Evolutionary conservation across 2,329 filamentous ascomycete species (phyloP), one percentile per base, ranked within the genome.

Genomic region (Ophiostoma montium): DNA sequence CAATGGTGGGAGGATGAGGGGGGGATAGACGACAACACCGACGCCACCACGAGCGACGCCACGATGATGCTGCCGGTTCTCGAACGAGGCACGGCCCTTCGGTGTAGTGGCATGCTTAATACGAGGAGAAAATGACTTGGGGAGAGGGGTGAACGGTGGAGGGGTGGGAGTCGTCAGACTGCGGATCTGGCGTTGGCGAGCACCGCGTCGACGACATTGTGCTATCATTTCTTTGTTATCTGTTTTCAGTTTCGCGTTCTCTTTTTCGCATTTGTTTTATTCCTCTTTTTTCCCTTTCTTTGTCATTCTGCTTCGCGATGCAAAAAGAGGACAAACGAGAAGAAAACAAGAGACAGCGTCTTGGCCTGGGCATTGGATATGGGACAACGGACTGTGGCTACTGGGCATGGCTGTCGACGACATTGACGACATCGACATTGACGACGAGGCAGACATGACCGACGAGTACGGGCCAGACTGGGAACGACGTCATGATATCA

Each of bases 61-160:
- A 36, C 35, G 12, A 16, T 18, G 31, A 27, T 19, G 42, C 35
- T 35, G 41, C 42, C 35, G 44, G 38, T 19, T 46, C 39, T 50
- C 44, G 39, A 30, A 39, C 30, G 23, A 38, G 39, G 45, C 39
- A 42, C 32, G 44, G 44, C 49, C 27, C 41, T 38, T 12, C 9
- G 39, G 39, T 46, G 48, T 31, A 27, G 21, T 45, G 41, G 41
- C 32, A 49, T 49, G 45, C 32, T 32, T 51, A 51, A 48, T 51
- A 44, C 35, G 32, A n/a, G 35, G 30, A 31, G 41, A 35, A 43
- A 31, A 45, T 18, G 13, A 13, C 10, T 18, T 21, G 23, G 18
- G 35, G 21, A 32, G 44, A 45, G 12, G 43, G 16, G 15, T 30
- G 39, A 5, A 42, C 16, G 39, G 23, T 13, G 39, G 39, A 21